These are phyloP conservation scores for Blastocrithidia nonstop DNA, from an alignment of 208 protist genomes.

Conservation along the genomic window DNA sequence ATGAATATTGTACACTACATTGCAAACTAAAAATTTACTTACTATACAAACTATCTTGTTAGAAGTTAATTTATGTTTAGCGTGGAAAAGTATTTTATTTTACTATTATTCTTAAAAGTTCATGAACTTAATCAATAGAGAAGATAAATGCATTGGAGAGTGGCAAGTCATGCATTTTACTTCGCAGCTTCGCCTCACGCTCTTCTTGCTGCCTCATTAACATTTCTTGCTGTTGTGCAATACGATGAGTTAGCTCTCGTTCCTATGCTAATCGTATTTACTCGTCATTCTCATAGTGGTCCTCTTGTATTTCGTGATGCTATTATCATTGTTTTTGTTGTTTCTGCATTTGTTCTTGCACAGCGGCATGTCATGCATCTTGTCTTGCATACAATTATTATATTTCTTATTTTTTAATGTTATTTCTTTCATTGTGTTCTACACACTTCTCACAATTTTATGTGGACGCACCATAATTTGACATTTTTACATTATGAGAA, in stretches of 20 bases:
- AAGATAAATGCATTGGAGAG: conserved; percentile 70
- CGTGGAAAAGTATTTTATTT: no score
- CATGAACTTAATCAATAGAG: conserved; percentile 64
- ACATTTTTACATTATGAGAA: no score
- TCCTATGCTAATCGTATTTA: conserved; percentile 14
- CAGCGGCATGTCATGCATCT: conserved; percentile 35
- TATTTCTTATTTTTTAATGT: conserved; percentile 10
- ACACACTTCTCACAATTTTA: no score
- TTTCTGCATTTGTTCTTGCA: conserved; percentile 25
- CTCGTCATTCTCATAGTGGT: conserved; percentile 18
- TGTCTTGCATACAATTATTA: conserved; percentile 26
- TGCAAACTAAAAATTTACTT: no score
- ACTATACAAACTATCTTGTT: no score
- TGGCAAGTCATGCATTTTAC: conserved; percentile 35
- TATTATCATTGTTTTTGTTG: conserved; percentile 10
- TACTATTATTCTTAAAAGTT: no score
- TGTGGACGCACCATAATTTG: no score
- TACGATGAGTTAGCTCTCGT: conserved; percentile 13
- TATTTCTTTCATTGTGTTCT: no score
- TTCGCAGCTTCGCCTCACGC: conserved; percentile 23
- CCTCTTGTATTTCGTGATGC: no score
- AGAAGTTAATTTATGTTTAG: no score
- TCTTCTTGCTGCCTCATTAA: conserved; percentile 23
- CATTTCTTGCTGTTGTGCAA: conserved; percentile 14
- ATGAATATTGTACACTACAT: neutral